A percentile compares a stretch with the other conserved stretches of the same genome.
Conservation (phyloP, 371 early-diverging fungal genomes). For the Apophysomyces ossiformis region DNA sequence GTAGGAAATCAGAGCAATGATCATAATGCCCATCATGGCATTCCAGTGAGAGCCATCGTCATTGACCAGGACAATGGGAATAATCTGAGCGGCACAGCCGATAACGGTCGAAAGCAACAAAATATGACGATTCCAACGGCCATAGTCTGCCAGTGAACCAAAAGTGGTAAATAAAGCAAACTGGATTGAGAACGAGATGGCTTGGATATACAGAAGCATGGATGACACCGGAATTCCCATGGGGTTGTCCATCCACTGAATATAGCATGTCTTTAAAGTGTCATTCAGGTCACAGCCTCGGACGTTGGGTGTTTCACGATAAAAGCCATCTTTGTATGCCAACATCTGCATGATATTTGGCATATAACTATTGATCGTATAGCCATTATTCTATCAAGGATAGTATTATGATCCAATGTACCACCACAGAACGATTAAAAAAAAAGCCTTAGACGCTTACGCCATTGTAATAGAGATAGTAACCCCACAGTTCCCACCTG, state of each 20-base stretch:
- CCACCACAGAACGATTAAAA: background rate
- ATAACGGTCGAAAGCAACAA: conserved; percentile 44
- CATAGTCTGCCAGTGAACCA: conserved; percentile 54
- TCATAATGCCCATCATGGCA: conserved; percentile 50
- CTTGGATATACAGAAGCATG: conserved; percentile 53
- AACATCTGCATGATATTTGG: conserved; percentile 49
- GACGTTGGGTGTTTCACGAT: conserved; percentile 34
- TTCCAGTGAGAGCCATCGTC: conserved; percentile 51
- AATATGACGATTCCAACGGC: conserved; percentile 50
- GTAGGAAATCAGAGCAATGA: conserved; percentile 46
- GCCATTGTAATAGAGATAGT: conserved; percentile 58
- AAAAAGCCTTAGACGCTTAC: conserved; percentile 21
- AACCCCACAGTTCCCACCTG: conserved; percentile 49
- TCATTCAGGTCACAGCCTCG: conserved; percentile 40
- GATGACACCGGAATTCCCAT: conserved; percentile 44
- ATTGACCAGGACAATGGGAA: conserved; percentile 42
- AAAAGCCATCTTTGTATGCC: conserved; percentile 47
- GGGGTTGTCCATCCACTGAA: conserved; percentile 34
- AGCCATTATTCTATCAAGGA: conserved; percentile 47
- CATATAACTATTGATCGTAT: conserved; percentile 49
- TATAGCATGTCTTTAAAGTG: conserved; percentile 33
- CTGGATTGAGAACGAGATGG: conserved; percentile 52
- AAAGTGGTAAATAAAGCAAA: conserved; percentile 52
- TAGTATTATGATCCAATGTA: background rate
- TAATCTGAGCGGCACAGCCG: conserved; percentile 47